Evolutionary conservation across 2,329 filamentous ascomycete species (phyloP), one percentile per base, ranked within the genome.

Genomic region (Penicillium sp.): DNA sequence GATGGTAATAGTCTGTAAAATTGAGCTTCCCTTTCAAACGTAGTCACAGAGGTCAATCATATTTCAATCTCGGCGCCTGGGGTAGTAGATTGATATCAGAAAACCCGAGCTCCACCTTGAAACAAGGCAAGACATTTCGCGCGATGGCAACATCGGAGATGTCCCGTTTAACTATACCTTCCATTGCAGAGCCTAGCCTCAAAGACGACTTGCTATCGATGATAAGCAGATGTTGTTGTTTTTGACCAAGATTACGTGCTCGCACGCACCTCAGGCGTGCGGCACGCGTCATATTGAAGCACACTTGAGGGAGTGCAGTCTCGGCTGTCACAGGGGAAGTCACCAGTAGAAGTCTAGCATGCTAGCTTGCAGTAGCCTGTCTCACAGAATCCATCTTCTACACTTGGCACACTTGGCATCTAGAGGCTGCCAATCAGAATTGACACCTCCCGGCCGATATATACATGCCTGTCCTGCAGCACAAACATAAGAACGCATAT

Each of bases 201-300:
- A 19, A 30, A 23, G 20, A 14, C 18, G 26, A 33, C 32, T 30
- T 4, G 20, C 28, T 45, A 9, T 39, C 10, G 14, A 17, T 7
- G 8, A 6, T 19, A 19, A 18, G 21, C 4, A 7, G 36, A 58
- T 63, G 60, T 56, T 58, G 57, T 40, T 17, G 48, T 54, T 48
- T 29, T 48, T 33, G 28, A 33, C 36, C 30, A 39, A 19, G 29
- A 62, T 63, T 60, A 61, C 60, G 60, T 63, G 60, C 59, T 62
- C 48, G 53, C 56, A 56, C 51, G 51, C 33, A 36, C 34, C 23
- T 14, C n/a, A 10, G 23, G 4, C 1, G 37, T 14, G 26, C 36
- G 28, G 33, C 37, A 36, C 29, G 41, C 28, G 13, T 27, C 26
- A 30, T 16, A 6, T 41, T 26, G 18, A 26, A 33, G 8, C n/a